These are phyloP conservation scores for Camellia granthamiana DNA, from an alignment of 148 eudicot species.

Conservation along the genomic window DNA sequence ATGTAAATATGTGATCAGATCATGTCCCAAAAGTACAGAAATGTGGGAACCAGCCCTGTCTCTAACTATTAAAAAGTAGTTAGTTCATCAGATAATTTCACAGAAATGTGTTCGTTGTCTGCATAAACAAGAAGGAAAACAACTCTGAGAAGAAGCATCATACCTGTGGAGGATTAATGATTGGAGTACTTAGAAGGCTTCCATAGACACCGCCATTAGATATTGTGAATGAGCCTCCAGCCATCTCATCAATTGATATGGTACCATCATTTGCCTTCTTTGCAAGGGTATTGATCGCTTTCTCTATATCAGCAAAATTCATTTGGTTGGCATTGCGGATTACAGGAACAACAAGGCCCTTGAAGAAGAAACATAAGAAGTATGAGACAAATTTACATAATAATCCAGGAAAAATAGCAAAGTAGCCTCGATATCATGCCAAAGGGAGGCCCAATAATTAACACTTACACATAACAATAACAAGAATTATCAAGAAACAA, in stretches of 20 bases:
- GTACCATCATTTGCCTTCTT: constrained; percentile 54
- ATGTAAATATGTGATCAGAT: not conserved
- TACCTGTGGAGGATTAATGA: constrained; percentile 61
- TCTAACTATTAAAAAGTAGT: not conserved
- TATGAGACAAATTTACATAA: not conserved
- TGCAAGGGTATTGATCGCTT: constrained; percentile 46
- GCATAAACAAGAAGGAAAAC: not conserved
- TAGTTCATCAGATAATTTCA: not conserved
- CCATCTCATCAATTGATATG: constrained; percentile 56
- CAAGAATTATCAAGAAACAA: not conserved
- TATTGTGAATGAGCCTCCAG: constrained; percentile 56
- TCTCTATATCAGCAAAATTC: constrained; percentile 58
- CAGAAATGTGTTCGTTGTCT: not conserved
- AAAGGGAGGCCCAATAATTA: no score
- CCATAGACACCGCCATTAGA: constrained; percentile 61
- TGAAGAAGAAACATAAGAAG: constrained; percentile 6
- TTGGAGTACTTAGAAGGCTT: constrained; percentile 60
- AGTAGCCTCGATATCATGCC: no score
- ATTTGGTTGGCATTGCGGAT: constrained; percentile 40
- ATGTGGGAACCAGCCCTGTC: no score
- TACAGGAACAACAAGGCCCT: constrained; percentile 54
- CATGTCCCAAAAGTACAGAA: not conserved
- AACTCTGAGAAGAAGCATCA: not conserved
- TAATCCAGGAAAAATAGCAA: not conserved
- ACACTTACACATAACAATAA: not conserved